A percentile compares a stretch with the other conserved stretches of the same genome.
Evolutionary conservation across 1,284 basidiomycete genomes (phyloP).

Genomic region (Salmacisia buchloeana): DNA sequence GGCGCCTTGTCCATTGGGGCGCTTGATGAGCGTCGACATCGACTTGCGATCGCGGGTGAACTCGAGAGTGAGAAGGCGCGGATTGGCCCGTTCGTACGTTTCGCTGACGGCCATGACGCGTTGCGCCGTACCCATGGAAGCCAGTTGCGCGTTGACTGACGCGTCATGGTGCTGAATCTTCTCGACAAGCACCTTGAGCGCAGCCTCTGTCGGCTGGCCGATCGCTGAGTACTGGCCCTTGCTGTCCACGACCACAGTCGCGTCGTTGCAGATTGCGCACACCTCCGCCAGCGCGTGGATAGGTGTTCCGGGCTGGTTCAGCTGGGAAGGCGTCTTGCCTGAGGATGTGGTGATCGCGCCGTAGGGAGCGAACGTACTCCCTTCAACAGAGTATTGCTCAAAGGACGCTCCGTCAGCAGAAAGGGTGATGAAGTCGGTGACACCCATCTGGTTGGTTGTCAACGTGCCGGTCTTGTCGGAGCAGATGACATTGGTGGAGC

Average conservation of each 20-base stretch:
- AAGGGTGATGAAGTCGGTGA: slow-evolving; percentile 35
- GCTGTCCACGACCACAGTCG: slow-evolving; percentile 54
- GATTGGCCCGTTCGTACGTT: slow-evolving; percentile 71
- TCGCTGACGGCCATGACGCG: slow-evolving; percentile 74
- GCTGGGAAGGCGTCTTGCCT: slow-evolving; percentile 20
- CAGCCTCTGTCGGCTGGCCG: slow-evolving; percentile 79
- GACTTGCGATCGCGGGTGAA: slow-evolving; percentile 97
- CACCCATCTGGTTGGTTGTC: slow-evolving; percentile 50
- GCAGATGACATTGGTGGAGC: slow-evolving; percentile 49
- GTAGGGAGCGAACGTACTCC: slow-evolving; percentile 39
- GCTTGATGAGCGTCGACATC: slow-evolving; percentile 84
- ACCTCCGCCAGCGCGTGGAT: slow-evolving; percentile 44
- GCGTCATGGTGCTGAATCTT: slow-evolving; percentile 61
- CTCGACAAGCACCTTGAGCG: slow-evolving; percentile 64
- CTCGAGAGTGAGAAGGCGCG: slow-evolving; percentile 85
- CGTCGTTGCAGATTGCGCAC: slow-evolving; percentile 47
- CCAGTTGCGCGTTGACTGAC: slow-evolving; percentile 57
- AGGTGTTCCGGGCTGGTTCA: slow-evolving; percentile 37
- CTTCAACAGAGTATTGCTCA: slow-evolving; percentile 38
- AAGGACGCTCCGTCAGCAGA: background rate
- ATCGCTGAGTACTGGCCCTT: slow-evolving; percentile 74
- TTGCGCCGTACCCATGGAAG: slow-evolving; percentile 58
- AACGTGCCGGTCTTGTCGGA: slow-evolving; percentile 51
- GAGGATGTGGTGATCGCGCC: slow-evolving; percentile 29
- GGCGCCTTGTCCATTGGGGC: slow-evolving; percentile 58